A percentile compares a stretch with the other conserved stretches of the same genome.
Conservation (phyloP, 2,329 filamentous ascomycete genomes). For the Trichophyton rubrum region DNA sequence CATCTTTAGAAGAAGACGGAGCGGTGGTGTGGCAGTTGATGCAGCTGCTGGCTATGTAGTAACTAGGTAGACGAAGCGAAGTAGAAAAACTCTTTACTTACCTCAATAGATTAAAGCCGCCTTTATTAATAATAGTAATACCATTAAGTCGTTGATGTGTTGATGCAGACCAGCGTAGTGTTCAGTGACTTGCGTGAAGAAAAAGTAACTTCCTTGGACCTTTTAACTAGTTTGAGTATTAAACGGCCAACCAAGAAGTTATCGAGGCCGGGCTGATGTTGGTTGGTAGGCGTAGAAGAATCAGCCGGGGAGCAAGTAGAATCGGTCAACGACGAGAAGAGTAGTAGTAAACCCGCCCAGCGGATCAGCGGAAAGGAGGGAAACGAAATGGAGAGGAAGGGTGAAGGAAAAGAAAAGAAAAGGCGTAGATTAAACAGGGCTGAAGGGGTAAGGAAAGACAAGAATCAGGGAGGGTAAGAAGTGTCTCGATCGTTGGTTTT, state of each 20-base stretch:
- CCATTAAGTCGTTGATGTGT: not conserved
- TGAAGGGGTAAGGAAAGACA: no score
- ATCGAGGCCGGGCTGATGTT: not conserved
- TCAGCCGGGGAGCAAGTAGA: not conserved
- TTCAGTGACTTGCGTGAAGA: not conserved
- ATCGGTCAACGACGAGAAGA: slow-evolving; percentile 1
- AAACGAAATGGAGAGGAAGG: not conserved
- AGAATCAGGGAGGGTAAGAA: no score
- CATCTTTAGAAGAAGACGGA: not conserved
- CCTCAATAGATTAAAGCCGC: not conserved
- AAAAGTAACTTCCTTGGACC: not conserved
- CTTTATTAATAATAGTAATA: slow-evolving; percentile 2
- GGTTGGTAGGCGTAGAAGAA: not conserved
- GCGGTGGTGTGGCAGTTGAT: no score
- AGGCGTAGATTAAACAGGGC: no score
- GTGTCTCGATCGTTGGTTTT: no score
- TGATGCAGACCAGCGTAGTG: not conserved
- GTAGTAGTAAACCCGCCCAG: not conserved
- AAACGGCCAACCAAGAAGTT: not conserved
- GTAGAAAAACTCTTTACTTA: slow-evolving; percentile 1
- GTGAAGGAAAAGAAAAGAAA: not conserved
- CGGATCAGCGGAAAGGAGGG: not conserved
- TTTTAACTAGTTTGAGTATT: not conserved
- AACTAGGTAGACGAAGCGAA: not conserved
- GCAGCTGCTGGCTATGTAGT: no score